Conservation (phyloP, 2,329 filamentous ascomycete genomes). For the Emericellopsis atlantica region DNA sequence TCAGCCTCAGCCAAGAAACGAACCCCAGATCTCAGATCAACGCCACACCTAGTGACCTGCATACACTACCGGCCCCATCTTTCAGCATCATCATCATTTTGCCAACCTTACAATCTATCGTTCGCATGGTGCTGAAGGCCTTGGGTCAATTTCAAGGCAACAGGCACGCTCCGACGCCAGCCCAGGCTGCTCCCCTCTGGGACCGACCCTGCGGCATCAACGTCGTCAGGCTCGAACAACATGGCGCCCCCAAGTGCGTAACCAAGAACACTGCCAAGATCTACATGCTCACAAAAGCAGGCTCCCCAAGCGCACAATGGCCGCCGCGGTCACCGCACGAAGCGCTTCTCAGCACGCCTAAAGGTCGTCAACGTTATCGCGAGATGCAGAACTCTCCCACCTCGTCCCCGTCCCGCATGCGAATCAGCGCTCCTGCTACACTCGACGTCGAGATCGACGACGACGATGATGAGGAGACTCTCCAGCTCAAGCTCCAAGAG, state of each 20-base stretch:
- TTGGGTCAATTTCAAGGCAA: not conserved
- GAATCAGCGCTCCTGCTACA: conserved; percentile 9
- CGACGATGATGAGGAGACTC: conserved; percentile 78
- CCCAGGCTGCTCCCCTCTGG: conserved; percentile 1
- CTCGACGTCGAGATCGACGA: conserved; percentile 28
- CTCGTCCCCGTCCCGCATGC: conserved; percentile 40
- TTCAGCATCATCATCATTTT: not conserved
- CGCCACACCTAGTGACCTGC: not conserved
- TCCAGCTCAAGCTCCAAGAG: conserved; percentile 74
- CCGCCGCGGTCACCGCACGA: conserved; percentile 55
- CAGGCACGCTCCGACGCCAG: not conserved
- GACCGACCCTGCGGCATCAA: not conserved
- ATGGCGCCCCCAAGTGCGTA: conserved; percentile 9
- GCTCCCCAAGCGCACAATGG: conserved; percentile 34
- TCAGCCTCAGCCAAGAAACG: not conserved
- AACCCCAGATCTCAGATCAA: no score
- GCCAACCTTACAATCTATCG: not conserved
- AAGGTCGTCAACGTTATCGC: conserved; percentile 64
- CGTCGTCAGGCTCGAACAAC: no score
- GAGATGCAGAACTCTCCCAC: conserved; percentile 56
- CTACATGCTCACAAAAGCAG: no score
- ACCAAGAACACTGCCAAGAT: no score
- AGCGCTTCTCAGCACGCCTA: conserved; percentile 55
- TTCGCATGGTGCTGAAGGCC: not conserved
- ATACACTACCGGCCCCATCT: not conserved